These are phyloP conservation scores for Cytospora paraplurivora DNA, from an alignment of 2,329 filamentous ascomycete genomes.

Conservation along the genomic window DNA sequence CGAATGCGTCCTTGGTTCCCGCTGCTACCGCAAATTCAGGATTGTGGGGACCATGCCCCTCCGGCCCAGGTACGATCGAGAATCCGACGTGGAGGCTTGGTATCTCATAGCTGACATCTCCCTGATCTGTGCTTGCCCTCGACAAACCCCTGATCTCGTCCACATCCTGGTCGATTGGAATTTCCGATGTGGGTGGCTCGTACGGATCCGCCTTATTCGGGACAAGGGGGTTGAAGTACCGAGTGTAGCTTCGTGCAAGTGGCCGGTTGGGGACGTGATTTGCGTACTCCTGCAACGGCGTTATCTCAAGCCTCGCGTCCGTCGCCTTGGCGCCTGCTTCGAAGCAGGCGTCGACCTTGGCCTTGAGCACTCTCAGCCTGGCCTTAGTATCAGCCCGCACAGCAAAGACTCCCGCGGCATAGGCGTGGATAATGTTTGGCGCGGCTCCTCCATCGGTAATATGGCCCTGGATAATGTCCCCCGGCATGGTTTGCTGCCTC, in stretches of 20 bases:
- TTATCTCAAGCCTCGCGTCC: slow-evolving; percentile 51
- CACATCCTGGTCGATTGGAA: slow-evolving; percentile 39
- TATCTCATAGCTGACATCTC: slow-evolving; percentile 59
- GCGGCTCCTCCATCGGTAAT: slow-evolving; percentile 55
- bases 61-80: slow-evolving; percentile 48
- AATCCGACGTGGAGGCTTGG: slow-evolving; percentile 58
- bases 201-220: slow-evolving; percentile 33
- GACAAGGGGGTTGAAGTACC: slow-evolving; percentile 46
- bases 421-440: slow-evolving; percentile 59
- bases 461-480: slow-evolving; percentile 52
- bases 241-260: slow-evolving; percentile 48
- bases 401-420: slow-evolving; percentile 47
- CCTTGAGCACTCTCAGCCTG: slow-evolving; percentile 43
- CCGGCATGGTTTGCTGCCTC: slow-evolving; percentile 57
- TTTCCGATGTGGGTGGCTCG: slow-evolving; percentile 22
- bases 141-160: slow-evolving; percentile 46
- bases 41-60: slow-evolving; percentile 53
- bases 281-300: slow-evolving; percentile 47
- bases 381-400: slow-evolving; percentile 47
- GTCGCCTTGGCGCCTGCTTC: slow-evolving; percentile 44
- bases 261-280: slow-evolving; percentile 58
- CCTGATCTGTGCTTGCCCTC: slow-evolving; percentile 62
- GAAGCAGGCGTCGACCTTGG: slow-evolving; percentile 47
- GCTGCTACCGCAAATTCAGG: slow-evolving; percentile 54
- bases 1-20: slow-evolving; percentile 50